Evolutionary conservation across 495 filamentous ascomycete genomes (phyloP), one percentile per base, ranked within the genome.

Genomic region (Staphylotrichum tortipilum): DNA sequence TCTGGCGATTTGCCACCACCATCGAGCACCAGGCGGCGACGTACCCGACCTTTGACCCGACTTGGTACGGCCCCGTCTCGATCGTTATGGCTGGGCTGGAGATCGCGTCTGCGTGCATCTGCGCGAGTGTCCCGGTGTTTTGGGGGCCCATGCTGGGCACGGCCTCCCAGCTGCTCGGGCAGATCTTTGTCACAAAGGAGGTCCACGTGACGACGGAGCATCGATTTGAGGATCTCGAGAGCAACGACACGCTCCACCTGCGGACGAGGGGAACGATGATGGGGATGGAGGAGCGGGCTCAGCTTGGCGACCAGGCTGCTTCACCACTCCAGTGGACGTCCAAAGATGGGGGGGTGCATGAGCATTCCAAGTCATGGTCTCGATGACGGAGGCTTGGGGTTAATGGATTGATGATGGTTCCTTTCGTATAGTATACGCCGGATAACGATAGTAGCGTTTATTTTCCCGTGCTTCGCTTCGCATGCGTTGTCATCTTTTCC

Each of bases 111-210:
- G 56, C 64, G 7, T 59, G 56, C 26, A 62, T 68, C n/a, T 67
- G 64, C 51, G 62, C 60, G 19, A 65, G 62, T 35, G 48, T 68
- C 5, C 66, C 66, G 3, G 55, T 67, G 4, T 65, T 68, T 36
- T 68, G 65, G 65, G 58, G 28, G 4, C 59, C 30, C 44, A 55
- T 50, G 31, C 17, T 42, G n/a, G 19, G 14, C 14, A 18, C 35
- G 9, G 30, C 44, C 0, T 56, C 53, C 19, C 34, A 55, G 24
- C 41, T 56, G 1, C 42, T 62, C 5, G 57, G 57, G 29, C 46
- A 56, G 30, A 68, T 68, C 39, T 63, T 68, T 39, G 55, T 68
- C 11, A 68, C 65, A 4, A 54, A 58, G n/a, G 65, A 68, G 41
- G 48, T 66, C 12, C 50, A 57, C 22, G 52, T 52, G 15, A 14